Percentiles rank a stretch among this genome's conserved stretches.
Conservation (phyloP, 2,329 filamentous ascomycete genomes). For the Fonsecaea erecta region DNA sequence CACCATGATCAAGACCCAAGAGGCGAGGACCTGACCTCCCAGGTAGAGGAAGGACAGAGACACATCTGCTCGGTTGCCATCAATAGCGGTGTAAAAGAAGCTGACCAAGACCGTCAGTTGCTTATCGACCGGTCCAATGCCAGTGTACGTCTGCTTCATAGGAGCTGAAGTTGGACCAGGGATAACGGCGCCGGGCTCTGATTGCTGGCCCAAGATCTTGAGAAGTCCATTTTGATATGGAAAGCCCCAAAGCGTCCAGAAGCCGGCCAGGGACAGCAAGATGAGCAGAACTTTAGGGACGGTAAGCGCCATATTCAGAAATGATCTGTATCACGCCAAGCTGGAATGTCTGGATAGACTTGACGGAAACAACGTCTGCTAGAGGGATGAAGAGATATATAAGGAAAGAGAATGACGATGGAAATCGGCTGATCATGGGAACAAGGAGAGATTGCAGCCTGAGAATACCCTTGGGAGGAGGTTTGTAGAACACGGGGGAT, state of each 20-base stretch:
- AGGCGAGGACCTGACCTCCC: constrained; percentile 48
- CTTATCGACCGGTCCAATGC: constrained; percentile 37
- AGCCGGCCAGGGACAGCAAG: constrained; percentile 30
- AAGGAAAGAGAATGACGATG: not conserved
- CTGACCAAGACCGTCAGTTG: constrained; percentile 39
- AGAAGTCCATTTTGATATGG: constrained; percentile 39
- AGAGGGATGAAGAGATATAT: not conserved
- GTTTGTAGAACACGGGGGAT: constrained; percentile 1
- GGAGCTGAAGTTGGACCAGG: constrained; percentile 38
- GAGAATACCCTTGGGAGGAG: not conserved
- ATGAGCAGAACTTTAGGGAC: constrained; percentile 24
- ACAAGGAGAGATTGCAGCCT: constrained; percentile 10
- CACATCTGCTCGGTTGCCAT: constrained; percentile 45
- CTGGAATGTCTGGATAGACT: not conserved
- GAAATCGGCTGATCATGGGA: not conserved
- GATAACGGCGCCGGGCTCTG: constrained; percentile 37
- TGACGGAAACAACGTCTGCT: not conserved
- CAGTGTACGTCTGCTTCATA: constrained; percentile 39
- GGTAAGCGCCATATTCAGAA: constrained; percentile 20
- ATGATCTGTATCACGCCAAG: not conserved
- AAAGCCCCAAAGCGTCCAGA: constrained; percentile 38
- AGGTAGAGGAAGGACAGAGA: constrained; percentile 47
- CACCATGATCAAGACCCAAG: constrained; percentile 51
- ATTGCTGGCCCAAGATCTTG: constrained; percentile 34
- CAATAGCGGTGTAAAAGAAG: constrained; percentile 49